Evolutionary conservation across 441 rosid genomes (phyloP), one percentile per base, ranked within the genome.

Genomic region (Populus hybrid): DNA sequence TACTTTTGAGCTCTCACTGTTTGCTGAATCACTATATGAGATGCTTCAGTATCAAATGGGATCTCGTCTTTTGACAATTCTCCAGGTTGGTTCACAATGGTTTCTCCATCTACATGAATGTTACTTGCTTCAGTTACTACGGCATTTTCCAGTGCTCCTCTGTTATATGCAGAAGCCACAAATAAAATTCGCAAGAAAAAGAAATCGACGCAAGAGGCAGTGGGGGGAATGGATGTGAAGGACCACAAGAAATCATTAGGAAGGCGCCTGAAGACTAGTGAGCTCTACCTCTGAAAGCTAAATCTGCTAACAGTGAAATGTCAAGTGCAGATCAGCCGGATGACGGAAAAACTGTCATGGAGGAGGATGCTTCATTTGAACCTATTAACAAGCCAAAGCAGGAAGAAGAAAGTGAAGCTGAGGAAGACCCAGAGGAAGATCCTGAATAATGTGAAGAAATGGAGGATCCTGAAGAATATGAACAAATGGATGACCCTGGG

Each of bases 31-130:
- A n/a, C 84, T 96, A 38, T 88, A 87, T 82, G 99, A 96, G 86
- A 91, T 92, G 98, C 94, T 96, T 75, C 98, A 96, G 84, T 86
- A 91, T 86, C 95, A 93, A 89, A 96, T 94, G 98, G 97, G 98
- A 73, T 89, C 85, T 78, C 90, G 94, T 57, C 83, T 96, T 72
- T 86, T 90, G 69, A 77, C 85, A 35, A 94, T 94, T 89, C 94
- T 96, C 71, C 90, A 89, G 98, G 98, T 91, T 82, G 36, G 85
- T 85, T 82, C 67, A 34, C 65, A 79, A 66, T 71, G 76, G 38
- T 72, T 61, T 59, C 53, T 34, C 32, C 67, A 68, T 61, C 69
- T 12, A 65, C 59, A 6, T 76, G 61, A 80, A 61, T 75, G 21
- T 67, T 26, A 32, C 67, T 76, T 74, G 36, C 46, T 75, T 81